Evolutionary conservation across 148 eudicot species (phyloP).

Genomic region (Linanthus parryae): DNA sequence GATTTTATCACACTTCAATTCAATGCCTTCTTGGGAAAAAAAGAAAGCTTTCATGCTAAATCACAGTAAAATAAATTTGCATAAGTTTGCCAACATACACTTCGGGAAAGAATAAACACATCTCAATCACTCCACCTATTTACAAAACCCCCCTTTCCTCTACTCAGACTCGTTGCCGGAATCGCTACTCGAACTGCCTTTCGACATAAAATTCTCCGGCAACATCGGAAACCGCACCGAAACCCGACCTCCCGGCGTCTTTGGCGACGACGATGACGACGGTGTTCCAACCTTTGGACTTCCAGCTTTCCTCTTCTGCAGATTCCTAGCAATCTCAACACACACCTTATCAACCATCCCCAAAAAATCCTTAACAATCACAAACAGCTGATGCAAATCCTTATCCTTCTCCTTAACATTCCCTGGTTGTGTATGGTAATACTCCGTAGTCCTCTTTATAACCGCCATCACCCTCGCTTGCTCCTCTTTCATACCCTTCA

Average conservation of each 20-base stretch:
- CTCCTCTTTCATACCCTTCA: conserved; percentile 48
- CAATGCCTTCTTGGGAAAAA: too few relatives aligned
- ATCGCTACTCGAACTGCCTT: conserved; percentile 37
- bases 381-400: conserved; percentile 36
- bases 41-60: too few relatives aligned
- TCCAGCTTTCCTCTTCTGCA: conserved; percentile 43
- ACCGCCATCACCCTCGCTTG: conserved; percentile 45
- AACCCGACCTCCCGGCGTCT: conserved; percentile 29
- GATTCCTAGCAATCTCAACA: conserved; percentile 18
- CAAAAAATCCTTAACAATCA: conserved; percentile 56
- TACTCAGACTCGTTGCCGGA: conserved; percentile 33
- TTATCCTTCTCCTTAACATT: conserved; percentile 44
- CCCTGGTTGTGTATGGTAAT: conserved; percentile 82
- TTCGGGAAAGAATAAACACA: conserved; percentile 2
- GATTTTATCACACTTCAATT: too few relatives aligned
- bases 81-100: too few relatives aligned
- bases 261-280: conserved; percentile 13
- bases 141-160: conserved; percentile 13
- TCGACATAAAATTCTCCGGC: conserved; percentile 68
- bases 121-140: conserved; percentile 6
- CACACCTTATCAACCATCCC: conserved; percentile 70
- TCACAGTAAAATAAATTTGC: too few relatives aligned
- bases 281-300: conserved; percentile 17
- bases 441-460: conserved; percentile 68
- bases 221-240: conserved; percentile 62